Percentiles rank a stretch among this genome's conserved stretches.
Conservation (phyloP, 1,284 basidiomycete genomes). For the Ustilago curta region DNA sequence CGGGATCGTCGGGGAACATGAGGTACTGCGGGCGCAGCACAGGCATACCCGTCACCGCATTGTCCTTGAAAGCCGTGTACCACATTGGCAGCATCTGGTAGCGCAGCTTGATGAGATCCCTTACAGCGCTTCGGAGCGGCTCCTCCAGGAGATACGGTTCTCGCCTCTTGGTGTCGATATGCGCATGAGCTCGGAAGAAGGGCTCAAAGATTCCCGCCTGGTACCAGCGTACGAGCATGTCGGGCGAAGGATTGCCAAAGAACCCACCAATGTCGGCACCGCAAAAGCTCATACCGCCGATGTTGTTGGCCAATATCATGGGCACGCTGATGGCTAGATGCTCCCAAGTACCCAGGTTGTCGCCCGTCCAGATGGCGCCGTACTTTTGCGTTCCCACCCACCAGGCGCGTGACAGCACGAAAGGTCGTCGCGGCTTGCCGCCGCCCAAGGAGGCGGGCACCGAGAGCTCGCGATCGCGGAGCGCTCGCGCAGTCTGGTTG, state of each 20-base stretch:
- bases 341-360: slow-evolving; percentile 97
- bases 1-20: slow-evolving; percentile 86
- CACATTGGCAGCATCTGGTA: slow-evolving; percentile 91
- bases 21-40: slow-evolving; percentile 82
- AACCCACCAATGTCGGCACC: slow-evolving; percentile 98
- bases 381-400: slow-evolving; percentile 94
- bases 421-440: slow-evolving; percentile 74
- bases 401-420: slow-evolving; percentile 94
- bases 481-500: slow-evolving; percentile 84
- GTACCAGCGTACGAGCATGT: slow-evolving; percentile 98
- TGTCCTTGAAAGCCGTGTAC: slow-evolving; percentile 88
- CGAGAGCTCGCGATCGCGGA: slow-evolving; percentile 77
- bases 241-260: slow-evolving; percentile 93
- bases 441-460: slow-evolving; percentile 76
- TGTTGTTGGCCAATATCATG: slow-evolving; percentile 89
- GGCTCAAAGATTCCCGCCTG: slow-evolving; percentile 93
- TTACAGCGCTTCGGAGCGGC: slow-evolving; percentile 84
- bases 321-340: slow-evolving; percentile 93
- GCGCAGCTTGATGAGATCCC: slow-evolving; percentile 82
- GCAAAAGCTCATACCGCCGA: slow-evolving; percentile 93
- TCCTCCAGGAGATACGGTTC: slow-evolving; percentile 94
- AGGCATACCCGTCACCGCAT: slow-evolving; percentile 60
- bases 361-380: slow-evolving; percentile 98
- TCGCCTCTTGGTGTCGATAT: slow-evolving; percentile 96
- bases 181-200: slow-evolving; percentile 98